These are phyloP conservation scores for Solanum bulbocastanum DNA, from an alignment of 257 asterid genomes.

Conservation along the genomic window DNA sequence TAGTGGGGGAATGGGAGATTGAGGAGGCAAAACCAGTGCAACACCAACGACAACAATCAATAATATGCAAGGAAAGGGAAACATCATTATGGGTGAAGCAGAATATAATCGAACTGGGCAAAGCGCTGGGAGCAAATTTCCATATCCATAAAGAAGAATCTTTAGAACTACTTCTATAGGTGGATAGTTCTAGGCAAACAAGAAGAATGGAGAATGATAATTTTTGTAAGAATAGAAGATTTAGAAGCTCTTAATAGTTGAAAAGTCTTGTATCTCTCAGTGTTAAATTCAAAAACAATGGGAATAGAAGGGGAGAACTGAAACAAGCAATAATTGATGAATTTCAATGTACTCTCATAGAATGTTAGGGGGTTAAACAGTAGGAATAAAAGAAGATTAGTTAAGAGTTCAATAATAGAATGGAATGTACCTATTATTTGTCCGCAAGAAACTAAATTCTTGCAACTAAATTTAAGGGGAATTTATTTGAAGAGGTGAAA, in stretches of 20 bases:
- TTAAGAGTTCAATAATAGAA: neutral
- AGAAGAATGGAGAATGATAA: neutral
- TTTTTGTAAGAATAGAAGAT: neutral
- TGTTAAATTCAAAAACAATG: neutral
- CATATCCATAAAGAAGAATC: neutral
- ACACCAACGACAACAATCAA: neutral
- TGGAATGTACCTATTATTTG: neutral
- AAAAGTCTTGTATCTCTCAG: neutral
- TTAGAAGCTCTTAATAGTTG: neutral
- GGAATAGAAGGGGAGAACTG: neutral
- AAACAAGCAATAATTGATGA: neutral
- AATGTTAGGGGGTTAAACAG: neutral
- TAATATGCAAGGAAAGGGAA: neutral
- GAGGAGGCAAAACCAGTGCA: neutral
- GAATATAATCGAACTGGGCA: neutral
- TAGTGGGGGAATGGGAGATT: neutral
- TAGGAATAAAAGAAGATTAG: neutral
- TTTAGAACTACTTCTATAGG: neutral
- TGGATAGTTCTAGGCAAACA: neutral
- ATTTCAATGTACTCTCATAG: neutral
- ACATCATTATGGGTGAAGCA: neutral
- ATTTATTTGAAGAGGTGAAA: neutral
- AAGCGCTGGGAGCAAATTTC: neutral
- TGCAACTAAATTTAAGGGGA: neutral
- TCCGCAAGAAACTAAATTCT: neutral